These are phyloP conservation scores for Psidium friedrichsthalianum DNA, from an alignment of 345 rosid genomes.

Conservation along the genomic window DNA sequence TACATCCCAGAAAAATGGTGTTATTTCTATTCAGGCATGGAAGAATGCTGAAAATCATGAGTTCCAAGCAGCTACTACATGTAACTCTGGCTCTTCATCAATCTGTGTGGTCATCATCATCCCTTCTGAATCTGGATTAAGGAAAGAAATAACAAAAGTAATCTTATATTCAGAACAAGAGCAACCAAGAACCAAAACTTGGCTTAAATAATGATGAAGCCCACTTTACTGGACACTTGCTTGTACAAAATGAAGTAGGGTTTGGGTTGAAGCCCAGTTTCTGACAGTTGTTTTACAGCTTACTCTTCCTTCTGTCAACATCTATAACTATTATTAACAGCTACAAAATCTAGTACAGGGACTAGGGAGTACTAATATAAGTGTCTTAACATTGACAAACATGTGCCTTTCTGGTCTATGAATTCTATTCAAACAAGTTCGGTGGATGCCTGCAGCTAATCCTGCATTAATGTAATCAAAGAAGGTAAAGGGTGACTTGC, in stretches of 20 bases:
- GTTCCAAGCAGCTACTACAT: not conserved
- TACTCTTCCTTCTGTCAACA: not conserved
- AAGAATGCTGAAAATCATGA: not conserved
- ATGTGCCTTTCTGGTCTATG: not conserved
- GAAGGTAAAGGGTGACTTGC: not conserved
- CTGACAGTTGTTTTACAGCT: not conserved
- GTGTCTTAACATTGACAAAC: not conserved
- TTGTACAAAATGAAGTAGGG: not conserved
- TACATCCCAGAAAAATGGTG: not conserved
- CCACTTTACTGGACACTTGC: not conserved
- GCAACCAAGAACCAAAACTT: not conserved
- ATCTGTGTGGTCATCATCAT: conserved; percentile 24
- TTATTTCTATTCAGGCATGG: not conserved
- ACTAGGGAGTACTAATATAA: not conserved
- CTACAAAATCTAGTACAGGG: not conserved
- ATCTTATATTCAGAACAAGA: not conserved
- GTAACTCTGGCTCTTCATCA: conserved; percentile 7
- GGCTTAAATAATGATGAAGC: not conserved
- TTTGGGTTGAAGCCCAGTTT: not conserved
- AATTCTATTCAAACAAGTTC: not conserved
- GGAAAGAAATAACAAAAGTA: not conserved
- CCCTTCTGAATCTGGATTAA: conserved; percentile 33
- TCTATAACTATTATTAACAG: not conserved
- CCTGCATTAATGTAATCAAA: not conserved
- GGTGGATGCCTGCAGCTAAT: not conserved